Evolutionary conservation across 257 asterid genomes (phyloP).

Genomic region (Solanum tarapatanum): DNA sequence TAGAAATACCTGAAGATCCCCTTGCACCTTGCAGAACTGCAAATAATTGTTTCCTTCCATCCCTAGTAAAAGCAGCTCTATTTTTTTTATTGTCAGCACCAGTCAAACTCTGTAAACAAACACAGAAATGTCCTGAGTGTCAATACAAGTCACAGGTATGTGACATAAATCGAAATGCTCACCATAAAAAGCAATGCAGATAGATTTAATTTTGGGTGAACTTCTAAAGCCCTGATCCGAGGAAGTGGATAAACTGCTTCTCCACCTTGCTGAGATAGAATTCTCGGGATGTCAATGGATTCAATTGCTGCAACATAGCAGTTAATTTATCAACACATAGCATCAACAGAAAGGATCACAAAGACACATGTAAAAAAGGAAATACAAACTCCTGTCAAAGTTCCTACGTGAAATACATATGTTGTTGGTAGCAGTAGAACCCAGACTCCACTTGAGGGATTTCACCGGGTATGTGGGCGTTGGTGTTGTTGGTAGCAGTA

Average conservation of each 20-base stretch:
- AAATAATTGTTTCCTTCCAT: slow-evolving; percentile 91
- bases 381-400: not conserved
- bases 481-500: not conserved
- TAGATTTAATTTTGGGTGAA: slow-evolving; percentile 82
- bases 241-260: slow-evolving; percentile 97
- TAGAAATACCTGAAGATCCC: slow-evolving; percentile 89
- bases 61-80: slow-evolving; percentile 86
- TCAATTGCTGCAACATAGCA: slow-evolving; percentile 61
- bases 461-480: not conserved
- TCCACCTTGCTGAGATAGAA: slow-evolving; percentile 99
- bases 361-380: not conserved
- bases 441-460: not conserved
- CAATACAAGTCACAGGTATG: not conserved
- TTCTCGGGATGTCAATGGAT: slow-evolving; percentile 88
- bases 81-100: slow-evolving; percentile 80
- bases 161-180: slow-evolving; percentile 18
- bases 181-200: slow-evolving; percentile 85
- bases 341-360: not conserved
- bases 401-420: not conserved
- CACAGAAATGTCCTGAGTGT: slow-evolving; percentile 1
- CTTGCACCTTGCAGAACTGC: slow-evolving; percentile 97
- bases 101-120: slow-evolving; percentile 49
- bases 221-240: slow-evolving; percentile 79
- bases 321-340: not conserved
- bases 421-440: not conserved